These are phyloP conservation scores for Suhomyces ambrosiae DNA, from an alignment of 1,139 yeast species.

Conservation along the genomic window DNA sequence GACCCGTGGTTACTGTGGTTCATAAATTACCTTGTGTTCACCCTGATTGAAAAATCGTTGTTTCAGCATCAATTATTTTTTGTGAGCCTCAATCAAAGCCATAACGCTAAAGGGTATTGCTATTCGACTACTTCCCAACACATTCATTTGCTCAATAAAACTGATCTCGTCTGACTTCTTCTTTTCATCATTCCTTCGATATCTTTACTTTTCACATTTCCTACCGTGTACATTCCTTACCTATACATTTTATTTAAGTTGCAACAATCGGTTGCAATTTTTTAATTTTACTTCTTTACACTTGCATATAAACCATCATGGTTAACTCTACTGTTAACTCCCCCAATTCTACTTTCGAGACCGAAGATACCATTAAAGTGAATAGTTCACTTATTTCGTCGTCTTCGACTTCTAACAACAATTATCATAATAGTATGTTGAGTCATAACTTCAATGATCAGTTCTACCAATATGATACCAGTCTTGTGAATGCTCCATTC, in stretches of 20 bases:
- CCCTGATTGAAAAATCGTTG: not conserved
- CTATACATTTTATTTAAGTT: too few species aligned
- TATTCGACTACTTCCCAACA: not conserved
- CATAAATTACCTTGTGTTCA: not conserved
- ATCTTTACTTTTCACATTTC: too few species aligned
- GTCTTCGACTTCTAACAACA: conserved; percentile 17
- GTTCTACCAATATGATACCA: conserved; percentile 15
- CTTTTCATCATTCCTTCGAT: not conserved
- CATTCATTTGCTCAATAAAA: not conserved
- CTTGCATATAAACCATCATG: conserved; percentile 15
- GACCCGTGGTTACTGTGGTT: not conserved
- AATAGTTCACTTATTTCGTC: conserved; percentile 24
- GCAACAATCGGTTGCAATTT: conserved; percentile 9
- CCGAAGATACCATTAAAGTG: conserved; percentile 29
- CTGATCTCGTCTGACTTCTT: conserved; percentile 1
- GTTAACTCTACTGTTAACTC: conserved; percentile 21
- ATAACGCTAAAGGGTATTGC: not conserved
- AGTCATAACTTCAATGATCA: conserved; percentile 13
- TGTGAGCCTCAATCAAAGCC: not conserved
- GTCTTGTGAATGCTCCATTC: conserved; percentile 15
- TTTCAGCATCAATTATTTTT: conserved; percentile 1
- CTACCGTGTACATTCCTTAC: too few species aligned
- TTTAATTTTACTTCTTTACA: conserved; percentile 8
- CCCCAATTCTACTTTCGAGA: conserved; percentile 25
- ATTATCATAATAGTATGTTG: conserved; percentile 9